phyloP scores from a whole-genome alignment of 805 yeast species.

The Metschnikowia kunwiensis region DNA sequence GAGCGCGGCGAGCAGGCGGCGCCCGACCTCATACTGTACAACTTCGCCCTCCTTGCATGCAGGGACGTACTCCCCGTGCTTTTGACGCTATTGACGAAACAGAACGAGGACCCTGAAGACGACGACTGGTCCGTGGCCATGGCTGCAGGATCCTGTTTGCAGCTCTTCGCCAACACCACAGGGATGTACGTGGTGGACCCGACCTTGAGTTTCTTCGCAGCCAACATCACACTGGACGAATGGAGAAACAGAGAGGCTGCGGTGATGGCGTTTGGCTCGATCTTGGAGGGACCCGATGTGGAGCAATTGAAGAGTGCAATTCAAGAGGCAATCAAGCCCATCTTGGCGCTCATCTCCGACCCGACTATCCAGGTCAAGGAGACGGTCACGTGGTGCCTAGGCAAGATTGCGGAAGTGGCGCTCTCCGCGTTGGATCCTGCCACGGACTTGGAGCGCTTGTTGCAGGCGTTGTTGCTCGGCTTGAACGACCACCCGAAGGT shows the following conservation, averaged over 20 bases:
- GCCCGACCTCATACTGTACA: slow-evolving; percentile 53
- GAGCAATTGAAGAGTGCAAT: slow-evolving; percentile 64
- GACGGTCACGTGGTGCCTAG: slow-evolving; percentile 98
- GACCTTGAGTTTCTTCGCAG: slow-evolving; percentile 78
- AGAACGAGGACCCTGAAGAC: slow-evolving; percentile 89
- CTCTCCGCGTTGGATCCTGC: slow-evolving; percentile 70
- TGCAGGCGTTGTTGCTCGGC: slow-evolving; percentile 76
- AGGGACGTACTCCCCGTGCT: slow-evolving; percentile 85
- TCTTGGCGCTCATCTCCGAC: slow-evolving; percentile 71
- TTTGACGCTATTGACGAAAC: slow-evolving; percentile 74
- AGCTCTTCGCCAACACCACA: slow-evolving; percentile 87
- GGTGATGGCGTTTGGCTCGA: slow-evolving; percentile 98
- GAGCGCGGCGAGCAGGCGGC: slow-evolving; percentile 28
- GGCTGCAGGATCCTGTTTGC: slow-evolving; percentile 98
- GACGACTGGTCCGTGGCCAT: slow-evolving; percentile 97
- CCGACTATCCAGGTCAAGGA: slow-evolving; percentile 83
- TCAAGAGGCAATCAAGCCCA: slow-evolving; percentile 79
- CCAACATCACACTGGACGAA: slow-evolving; percentile 49
- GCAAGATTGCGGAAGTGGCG: slow-evolving; percentile 88
- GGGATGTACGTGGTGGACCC: slow-evolving; percentile 85
- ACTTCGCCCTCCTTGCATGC: slow-evolving; percentile 83
- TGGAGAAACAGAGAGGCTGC: slow-evolving; percentile 97
- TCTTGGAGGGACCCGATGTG: slow-evolving; percentile 88
- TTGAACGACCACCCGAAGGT: slow-evolving; percentile 89
- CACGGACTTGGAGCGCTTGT: slow-evolving; percentile 63